Evolutionary conservation across 2,329 filamentous ascomycete genomes (phyloP), one percentile per base, ranked within the genome.

Genomic region (Xylariaceae sp.): DNA sequence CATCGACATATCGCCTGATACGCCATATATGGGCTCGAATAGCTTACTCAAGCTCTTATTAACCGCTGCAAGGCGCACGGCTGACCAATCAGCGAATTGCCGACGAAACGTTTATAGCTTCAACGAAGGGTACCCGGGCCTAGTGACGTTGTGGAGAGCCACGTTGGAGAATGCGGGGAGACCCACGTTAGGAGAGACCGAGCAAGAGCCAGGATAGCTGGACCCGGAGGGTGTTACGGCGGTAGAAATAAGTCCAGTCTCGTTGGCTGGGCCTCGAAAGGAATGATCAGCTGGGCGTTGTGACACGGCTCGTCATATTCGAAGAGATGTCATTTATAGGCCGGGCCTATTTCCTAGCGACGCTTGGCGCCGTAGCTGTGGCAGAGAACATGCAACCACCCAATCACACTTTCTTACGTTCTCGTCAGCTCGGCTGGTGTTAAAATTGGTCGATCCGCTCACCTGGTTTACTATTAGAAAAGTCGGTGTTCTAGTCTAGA

Each of bases 31-130:
- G 40, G 18, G 48, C 32, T 48, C 23, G 40, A 48, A 45, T 48
- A 58, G 62, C 61, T 65, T 58, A 65, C 56, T 56, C 54, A 51
- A 62, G 57, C 40, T 52, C 48, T 67, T 60, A 66, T 60, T 59
- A 60, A 64, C 60, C 60, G 57, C 52, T 54, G 57, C 26, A 54
- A 19, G 50, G 50, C 46, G 32, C 32, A 5, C 9, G 14, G 23
- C 29, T 20, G 49, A 44, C 67, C 66, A 69, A 70, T 70, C 61
- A 70, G 59, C 50, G 23, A 68, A 67, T 48, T 70, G 66, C 67
- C 67, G 65, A 67, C 59, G 54, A 48, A 54, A 56, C 49, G 44
- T 50, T 47, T 48, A 56, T 47, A 56, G 58, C 56, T 56, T 59
- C 50, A 52, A 44, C 41, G 45, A 60, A 48, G 54, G 47, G 49